Percentiles rank a stretch among this genome's conserved stretches.
Conservation (phyloP, 2,329 filamentous ascomycete species). For the Bipolaris bicolor region DNA sequence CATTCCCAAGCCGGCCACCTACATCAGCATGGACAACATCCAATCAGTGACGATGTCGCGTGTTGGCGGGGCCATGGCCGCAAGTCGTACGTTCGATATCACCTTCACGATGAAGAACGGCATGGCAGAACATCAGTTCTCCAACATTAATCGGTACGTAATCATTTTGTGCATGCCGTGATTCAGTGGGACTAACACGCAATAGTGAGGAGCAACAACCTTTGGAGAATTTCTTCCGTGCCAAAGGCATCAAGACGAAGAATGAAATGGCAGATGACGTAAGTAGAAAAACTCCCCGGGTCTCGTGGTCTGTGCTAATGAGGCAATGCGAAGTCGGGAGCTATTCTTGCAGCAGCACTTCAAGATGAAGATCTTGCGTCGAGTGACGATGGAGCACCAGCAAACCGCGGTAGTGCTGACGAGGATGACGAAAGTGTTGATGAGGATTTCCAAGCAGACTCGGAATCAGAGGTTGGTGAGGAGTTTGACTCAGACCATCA, state of each 20-base stretch:
- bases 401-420: conserved; percentile 88
- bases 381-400: conserved; percentile 74
- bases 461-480: conserved; percentile 93
- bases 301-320: conserved; percentile 30
- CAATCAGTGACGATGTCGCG: conserved; percentile 92
- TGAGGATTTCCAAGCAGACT: conserved; percentile 92
- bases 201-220: conserved; percentile 86
- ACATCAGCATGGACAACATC: conserved; percentile 94
- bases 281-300: conserved; percentile 50
- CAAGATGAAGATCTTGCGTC: conserved; percentile 82
- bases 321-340: conserved; percentile 53
- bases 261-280: conserved; percentile 98
- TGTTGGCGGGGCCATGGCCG: conserved; percentile 90
- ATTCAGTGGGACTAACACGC: conserved; percentile 32
- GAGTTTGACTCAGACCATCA: conserved; percentile 93
- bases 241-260: conserved; percentile 93
- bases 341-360: conserved; percentile 77
- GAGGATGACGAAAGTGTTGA: conserved; percentile 96
- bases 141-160: conserved; percentile 88
- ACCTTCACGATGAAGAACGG: conserved; percentile 88
- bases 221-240: conserved; percentile 96
- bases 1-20: conserved; percentile 96
- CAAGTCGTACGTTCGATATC: conserved; percentile 95
- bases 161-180: neutral
- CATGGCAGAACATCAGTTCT: conserved; percentile 91